Evolutionary conservation across 2,329 filamentous ascomycete genomes (phyloP).

Genomic region (Talaromyces piceae): DNA sequence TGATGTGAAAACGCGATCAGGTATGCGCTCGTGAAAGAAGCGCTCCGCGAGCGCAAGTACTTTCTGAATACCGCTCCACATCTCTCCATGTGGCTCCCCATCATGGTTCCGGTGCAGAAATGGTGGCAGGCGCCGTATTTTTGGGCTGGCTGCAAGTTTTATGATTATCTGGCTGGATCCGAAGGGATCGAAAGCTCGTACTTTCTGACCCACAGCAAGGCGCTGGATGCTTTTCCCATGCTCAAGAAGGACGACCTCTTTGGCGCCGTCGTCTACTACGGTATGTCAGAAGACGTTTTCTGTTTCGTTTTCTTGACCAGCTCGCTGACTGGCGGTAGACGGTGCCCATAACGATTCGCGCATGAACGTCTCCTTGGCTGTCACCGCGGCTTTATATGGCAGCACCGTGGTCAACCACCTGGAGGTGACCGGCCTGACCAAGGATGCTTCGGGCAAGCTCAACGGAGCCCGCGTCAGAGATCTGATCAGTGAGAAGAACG

Average conservation of each 20-base stretch:
- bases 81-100: constrained; percentile 71
- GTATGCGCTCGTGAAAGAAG: constrained; percentile 69
- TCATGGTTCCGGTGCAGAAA: constrained; percentile 72
- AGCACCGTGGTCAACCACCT: constrained; percentile 76
- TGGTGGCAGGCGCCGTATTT: constrained; percentile 79
- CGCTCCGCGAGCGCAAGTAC: constrained; percentile 72
- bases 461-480: constrained; percentile 70
- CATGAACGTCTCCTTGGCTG: constrained; percentile 83
- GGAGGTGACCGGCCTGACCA: constrained; percentile 69
- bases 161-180: constrained; percentile 75
- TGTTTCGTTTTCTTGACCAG: not conserved
- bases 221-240: constrained; percentile 83
- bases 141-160: constrained; percentile 66
- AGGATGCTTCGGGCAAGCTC: constrained; percentile 64
- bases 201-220: constrained; percentile 79
- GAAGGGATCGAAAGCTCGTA: constrained; percentile 87
- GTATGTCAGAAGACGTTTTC: constrained; percentile 26
- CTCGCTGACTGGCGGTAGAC: constrained; percentile 41
- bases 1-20: constrained; percentile 15
- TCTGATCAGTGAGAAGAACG: constrained; percentile 58
- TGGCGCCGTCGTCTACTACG: constrained; percentile 81
- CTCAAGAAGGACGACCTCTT: constrained; percentile 70
- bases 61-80: constrained; percentile 78
- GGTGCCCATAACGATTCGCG: constrained; percentile 87
- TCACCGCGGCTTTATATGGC: constrained; percentile 83